Evolutionary conservation across 202 grass and related monocot genomes (phyloP).

Genomic region (Elaeis oleifera): DNA sequence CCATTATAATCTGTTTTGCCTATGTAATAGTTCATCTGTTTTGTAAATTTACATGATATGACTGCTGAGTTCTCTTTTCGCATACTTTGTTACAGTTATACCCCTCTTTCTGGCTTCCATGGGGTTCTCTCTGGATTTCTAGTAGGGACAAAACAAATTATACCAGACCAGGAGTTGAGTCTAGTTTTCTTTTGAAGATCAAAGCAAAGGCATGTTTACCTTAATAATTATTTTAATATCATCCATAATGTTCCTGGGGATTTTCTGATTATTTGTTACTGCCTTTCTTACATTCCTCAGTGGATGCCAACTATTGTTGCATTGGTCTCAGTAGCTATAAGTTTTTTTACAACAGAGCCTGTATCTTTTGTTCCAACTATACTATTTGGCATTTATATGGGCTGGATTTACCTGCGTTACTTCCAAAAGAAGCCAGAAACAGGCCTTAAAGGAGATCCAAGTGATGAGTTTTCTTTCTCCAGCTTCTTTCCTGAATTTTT

Average conservation of each 20-base stretch:
- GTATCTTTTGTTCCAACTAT: conserved; percentile 88
- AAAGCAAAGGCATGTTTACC: conserved; percentile 73
- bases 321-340: conserved; percentile 73
- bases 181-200: conserved; percentile 93
- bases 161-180: conserved; percentile 87
- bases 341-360: conserved; percentile 75
- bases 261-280: no score
- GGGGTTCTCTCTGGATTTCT: conserved; percentile 79
- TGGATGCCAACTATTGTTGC: conserved; percentile 94
- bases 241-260: no score
- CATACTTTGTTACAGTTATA: conserved; percentile 38
- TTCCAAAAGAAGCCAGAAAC: conserved; percentile 88
- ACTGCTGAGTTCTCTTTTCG: no score
- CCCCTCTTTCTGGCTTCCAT: conserved; percentile 91
- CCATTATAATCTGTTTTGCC: no score
- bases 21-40: no score
- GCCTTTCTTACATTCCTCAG: conserved; percentile 32
- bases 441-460: conserved; percentile 85
- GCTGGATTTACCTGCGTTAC: conserved; percentile 95
- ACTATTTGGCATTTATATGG: conserved; percentile 77
- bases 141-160: conserved; percentile 76
- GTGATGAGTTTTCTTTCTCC: conserved; percentile 92
- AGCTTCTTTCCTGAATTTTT: conserved; percentile 92
- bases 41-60: no score
- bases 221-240: no score